These are phyloP conservation scores for Trichoderma sp. DNA, from an alignment of 2,329 filamentous ascomycete genomes.

Conservation along the genomic window DNA sequence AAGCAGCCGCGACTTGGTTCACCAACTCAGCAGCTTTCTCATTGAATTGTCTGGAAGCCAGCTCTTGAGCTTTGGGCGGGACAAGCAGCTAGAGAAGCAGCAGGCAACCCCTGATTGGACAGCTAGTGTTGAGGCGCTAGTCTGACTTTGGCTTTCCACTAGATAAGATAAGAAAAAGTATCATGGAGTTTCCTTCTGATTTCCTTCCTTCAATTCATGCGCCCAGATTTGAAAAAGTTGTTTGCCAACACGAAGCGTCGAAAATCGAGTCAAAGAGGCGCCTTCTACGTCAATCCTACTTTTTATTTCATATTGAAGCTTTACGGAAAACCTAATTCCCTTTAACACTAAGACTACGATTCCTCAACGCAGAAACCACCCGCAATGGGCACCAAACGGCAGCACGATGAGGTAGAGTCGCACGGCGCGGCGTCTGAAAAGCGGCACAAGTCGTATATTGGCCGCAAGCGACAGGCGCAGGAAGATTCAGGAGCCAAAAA, in stretches of 20 bases:
- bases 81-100: neutral
- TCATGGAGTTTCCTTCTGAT: neutral
- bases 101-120: slow-evolving; percentile 11
- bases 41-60: neutral
- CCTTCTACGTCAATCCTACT: no score
- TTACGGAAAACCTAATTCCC: neutral
- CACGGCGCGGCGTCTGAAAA: slow-evolving; percentile 27
- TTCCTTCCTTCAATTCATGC: neutral
- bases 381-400: slow-evolving; percentile 37
- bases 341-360: neutral
- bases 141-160: neutral
- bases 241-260: neutral
- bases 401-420: slow-evolving; percentile 33
- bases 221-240: neutral
- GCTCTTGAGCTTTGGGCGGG: neutral
- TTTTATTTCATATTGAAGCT: no score
- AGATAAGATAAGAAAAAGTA: slow-evolving; percentile 22
- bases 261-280: neutral
- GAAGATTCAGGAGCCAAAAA: slow-evolving; percentile 66
- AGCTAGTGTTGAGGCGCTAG: neutral
- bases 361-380: neutral
- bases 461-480: slow-evolving; percentile 45
- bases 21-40: neutral
- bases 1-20: neutral
- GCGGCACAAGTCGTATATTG: slow-evolving; percentile 38